Evolutionary conservation across 2,329 filamentous ascomycete genomes (phyloP), one percentile per base, ranked within the genome.

Genomic region (Botrytis cinerea): DNA sequence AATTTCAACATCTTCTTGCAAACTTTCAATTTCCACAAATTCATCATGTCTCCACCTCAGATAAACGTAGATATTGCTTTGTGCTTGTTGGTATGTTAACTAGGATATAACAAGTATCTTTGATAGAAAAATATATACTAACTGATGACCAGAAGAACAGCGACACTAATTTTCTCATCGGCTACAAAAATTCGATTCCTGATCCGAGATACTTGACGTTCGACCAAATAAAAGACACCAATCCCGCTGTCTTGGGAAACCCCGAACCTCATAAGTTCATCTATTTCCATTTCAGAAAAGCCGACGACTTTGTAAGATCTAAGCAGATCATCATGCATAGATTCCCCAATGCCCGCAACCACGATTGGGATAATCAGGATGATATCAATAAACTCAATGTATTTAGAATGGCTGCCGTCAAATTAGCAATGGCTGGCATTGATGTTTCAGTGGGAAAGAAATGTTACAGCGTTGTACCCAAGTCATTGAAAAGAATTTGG

Each of bases 241-340:
- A 16, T 22, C 9, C 64, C 7, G 64, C 64, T n/a, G 10, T 43
- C 18, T 54, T 68, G 40, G 64, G 64, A 32, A 14, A 12, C 1
- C 3, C 48, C 3, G 35, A 68, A 35, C 64, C 64, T 6, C 64
- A 68, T 22, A 68, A 68, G 3, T 68, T 57, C 18, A 43, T 68
- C 8, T 12, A 43, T 10, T 18, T 68, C 5, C 64, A 68, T 16
- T 68, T 43, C 16, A 22, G 22, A 22, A 16, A 43, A 0, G 18
- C 18, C 16, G 18, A n/a, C 10, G 0, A 1, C 38, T 0, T 1
- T 2, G 25, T 28, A 40, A 54, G 6, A 22, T 57, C 64, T 22
- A 40, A 57, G 16, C 32, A 68, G 14, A 68, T 68, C n/a, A 40
- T 68, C 7, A 68, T 68, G 35, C 64, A 68, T 51, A 48, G n/a